Conservation (phyloP, 2,329 filamentous ascomycete genomes). For the Emmonsiellopsis sp. region DNA sequence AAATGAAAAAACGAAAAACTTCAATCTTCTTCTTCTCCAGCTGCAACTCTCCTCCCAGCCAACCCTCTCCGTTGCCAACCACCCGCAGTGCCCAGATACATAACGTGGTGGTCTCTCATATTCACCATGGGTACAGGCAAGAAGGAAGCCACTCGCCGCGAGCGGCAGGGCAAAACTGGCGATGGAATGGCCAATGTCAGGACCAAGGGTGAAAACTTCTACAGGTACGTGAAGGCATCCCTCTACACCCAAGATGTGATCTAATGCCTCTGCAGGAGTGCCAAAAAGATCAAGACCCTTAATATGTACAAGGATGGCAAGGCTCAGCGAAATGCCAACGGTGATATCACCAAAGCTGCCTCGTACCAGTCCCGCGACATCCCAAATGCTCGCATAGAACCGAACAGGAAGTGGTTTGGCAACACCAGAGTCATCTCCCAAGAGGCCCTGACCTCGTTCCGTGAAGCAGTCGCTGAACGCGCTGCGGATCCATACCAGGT, state of each 20-base stretch:
- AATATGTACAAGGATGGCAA: constrained; percentile 88
- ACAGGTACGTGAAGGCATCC: constrained; percentile 53
- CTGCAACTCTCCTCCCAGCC: constrained; percentile 22
- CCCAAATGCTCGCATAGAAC: constrained; percentile 80
- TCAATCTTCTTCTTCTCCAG: constrained; percentile 17
- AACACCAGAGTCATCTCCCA: constrained; percentile 88
- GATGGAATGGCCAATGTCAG: constrained; percentile 90
- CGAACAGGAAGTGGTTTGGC: constrained; percentile 95
- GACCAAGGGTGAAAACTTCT: constrained; percentile 97
- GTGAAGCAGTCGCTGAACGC: constrained; percentile 85
- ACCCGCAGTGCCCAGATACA: not conserved
- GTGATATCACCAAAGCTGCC: constrained; percentile 77
- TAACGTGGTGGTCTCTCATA: constrained; percentile 9
- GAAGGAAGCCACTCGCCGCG: constrained; percentile 77
- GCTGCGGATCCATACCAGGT: constrained; percentile 86
- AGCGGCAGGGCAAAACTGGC: constrained; percentile 72
- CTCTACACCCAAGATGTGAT: not conserved
- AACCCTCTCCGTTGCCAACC: constrained; percentile 4
- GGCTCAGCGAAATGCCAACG: constrained; percentile 68
- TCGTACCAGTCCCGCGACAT: constrained; percentile 74
- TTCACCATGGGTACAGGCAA: constrained; percentile 74
- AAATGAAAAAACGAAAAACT: constrained; percentile 24
- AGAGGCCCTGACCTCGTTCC: constrained; percentile 76
- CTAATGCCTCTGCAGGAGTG: constrained; percentile 39
- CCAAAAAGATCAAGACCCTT: constrained; percentile 80